A percentile compares a stretch with the other conserved stretches of the same genome.
phyloP scores from a whole-genome alignment of 192 early-diverging fungal species.

The Mortierella hygrophila region DNA sequence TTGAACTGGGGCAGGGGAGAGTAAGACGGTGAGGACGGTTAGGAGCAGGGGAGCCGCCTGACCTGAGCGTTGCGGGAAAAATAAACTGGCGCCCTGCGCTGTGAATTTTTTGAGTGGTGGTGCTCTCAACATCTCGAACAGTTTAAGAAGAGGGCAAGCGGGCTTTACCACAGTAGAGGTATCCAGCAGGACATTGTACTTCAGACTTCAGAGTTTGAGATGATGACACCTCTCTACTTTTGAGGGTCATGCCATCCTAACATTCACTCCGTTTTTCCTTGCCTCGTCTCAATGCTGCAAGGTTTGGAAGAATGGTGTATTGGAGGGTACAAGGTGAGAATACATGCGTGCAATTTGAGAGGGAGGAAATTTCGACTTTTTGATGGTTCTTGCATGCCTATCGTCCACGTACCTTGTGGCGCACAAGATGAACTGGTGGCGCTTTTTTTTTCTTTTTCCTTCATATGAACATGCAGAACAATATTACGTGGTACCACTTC shows the following conservation, averaged over 20 bases:
- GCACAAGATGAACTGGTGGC: neutral
- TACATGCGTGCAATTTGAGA: neutral
- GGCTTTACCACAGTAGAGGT: neutral
- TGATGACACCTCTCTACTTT: neutral
- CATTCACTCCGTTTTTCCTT: neutral
- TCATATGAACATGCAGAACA: conserved; percentile 5
- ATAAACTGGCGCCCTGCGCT: neutral
- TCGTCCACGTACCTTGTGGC: neutral
- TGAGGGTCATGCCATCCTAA: neutral
- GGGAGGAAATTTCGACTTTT: neutral
- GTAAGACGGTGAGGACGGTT: too few species aligned
- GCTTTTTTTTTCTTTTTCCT: neutral
- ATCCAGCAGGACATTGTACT: neutral
- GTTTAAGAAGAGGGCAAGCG: neutral
- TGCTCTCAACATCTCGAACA: neutral
- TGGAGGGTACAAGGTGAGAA: neutral
- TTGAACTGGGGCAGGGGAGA: too few species aligned
- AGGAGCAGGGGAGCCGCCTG: neutral
- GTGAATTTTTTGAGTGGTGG: neutral
- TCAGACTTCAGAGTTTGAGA: neutral
- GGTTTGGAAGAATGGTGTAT: neutral
- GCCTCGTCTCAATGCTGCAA: neutral
- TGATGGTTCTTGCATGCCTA: neutral
- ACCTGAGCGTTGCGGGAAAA: neutral
- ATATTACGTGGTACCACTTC: neutral